Evolutionary conservation across 179 eudicot species (phyloP).

Genomic region (Heliamphora pulchella): DNA sequence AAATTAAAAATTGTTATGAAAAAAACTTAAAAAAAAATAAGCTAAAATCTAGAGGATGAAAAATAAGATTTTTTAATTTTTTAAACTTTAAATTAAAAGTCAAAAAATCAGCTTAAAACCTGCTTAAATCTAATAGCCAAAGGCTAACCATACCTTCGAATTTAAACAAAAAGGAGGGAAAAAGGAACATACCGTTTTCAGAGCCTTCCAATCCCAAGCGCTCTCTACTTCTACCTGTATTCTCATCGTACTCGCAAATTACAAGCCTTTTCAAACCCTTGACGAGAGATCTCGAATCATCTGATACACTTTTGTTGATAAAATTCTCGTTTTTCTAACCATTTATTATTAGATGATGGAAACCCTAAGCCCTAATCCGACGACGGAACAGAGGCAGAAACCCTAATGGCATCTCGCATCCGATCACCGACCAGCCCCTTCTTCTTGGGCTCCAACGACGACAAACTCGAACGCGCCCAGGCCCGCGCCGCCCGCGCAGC

Average conservation of each 20-base stretch:
- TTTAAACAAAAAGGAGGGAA: too few species aligned
- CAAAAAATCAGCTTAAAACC: too few species aligned
- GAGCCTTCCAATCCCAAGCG: neutral
- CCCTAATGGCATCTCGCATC: constrained; percentile 14
- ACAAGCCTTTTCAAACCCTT: constrained; percentile 12
- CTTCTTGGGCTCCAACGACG: constrained; percentile 69
- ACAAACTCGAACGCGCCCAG: constrained; percentile 76
- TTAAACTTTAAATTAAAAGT: too few species aligned
- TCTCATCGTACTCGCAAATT: neutral
- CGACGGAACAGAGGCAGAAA: constrained; percentile 32
- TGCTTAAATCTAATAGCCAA: too few species aligned
- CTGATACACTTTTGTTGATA: neutral
- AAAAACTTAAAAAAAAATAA: too few species aligned
- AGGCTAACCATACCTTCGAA: too few species aligned
- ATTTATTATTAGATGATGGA: constrained; percentile 43
- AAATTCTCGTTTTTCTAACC: neutral
- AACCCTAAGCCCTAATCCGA: constrained; percentile 53
- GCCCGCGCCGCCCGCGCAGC: constrained; percentile 87
- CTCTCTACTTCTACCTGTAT: neutral
- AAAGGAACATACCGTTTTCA: too few species aligned
- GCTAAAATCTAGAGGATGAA: too few species aligned
- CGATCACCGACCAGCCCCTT: constrained; percentile 63
- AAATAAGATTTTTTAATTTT: too few species aligned
- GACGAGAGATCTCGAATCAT: neutral
- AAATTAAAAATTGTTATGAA: too few species aligned